phyloP scores from a whole-genome alignment of 768 basidiomycete species.

The Pleurotus citrinopileatus region DNA sequence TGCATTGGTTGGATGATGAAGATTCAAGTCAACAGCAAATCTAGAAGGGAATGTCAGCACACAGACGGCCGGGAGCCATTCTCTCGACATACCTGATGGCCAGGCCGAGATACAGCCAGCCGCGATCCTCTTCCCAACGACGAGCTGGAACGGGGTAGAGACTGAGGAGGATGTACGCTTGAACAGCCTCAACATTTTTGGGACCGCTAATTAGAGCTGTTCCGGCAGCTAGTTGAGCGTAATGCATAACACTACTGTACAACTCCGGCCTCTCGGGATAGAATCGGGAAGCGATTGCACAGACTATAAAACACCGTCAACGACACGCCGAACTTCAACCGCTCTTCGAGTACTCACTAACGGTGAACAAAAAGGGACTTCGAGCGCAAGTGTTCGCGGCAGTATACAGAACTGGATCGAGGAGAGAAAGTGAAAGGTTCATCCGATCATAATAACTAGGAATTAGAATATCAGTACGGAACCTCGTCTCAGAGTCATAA shows the following conservation, averaged over 20 bases:
- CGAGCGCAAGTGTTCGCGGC: constrained; percentile 77
- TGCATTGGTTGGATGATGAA: constrained; percentile 73
- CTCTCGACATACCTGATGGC: constrained; percentile 66
- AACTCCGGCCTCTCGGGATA: constrained; percentile 68
- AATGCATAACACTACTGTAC: constrained; percentile 69
- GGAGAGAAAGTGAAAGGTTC: constrained; percentile 73
- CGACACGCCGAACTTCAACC: not conserved
- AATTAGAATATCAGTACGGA: constrained; percentile 12
- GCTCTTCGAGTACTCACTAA: constrained; percentile 51
- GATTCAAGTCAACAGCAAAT: constrained; percentile 85
- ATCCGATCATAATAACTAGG: constrained; percentile 73
- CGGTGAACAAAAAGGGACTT: constrained; percentile 90
- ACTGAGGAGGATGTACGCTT: constrained; percentile 79
- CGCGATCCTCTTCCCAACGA: constrained; percentile 87
- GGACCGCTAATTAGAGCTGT: constrained; percentile 71
- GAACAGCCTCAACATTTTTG: constrained; percentile 82
- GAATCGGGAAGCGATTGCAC: constrained; percentile 84
- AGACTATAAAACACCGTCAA: constrained; percentile 46
- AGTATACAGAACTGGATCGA: constrained; percentile 84
- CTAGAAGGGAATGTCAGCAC: constrained; percentile 33
- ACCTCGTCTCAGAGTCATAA: not conserved
- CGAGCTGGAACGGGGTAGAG: constrained; percentile 73
- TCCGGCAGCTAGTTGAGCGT: constrained; percentile 74
- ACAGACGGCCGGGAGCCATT: constrained; percentile 10
- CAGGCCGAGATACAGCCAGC: constrained; percentile 86